Percentiles rank a stretch among this genome's conserved stretches.
These are phyloP conservation scores for Gynochthodes officinalis DNA, from an alignment of 257 asterid species.

Conservation along the genomic window DNA sequence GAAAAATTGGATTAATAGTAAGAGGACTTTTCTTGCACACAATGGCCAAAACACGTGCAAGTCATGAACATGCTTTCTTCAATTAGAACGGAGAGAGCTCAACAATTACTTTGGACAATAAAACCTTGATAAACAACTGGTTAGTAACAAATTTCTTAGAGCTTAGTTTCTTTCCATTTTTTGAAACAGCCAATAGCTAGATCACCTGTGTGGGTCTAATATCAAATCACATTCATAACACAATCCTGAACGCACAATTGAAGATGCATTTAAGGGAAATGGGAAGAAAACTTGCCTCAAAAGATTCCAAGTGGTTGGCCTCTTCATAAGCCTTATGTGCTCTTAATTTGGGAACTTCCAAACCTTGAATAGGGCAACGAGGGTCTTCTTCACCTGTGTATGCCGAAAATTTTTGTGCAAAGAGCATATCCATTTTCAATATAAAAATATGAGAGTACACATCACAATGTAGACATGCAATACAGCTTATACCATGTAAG, in stretches of 20 bases:
- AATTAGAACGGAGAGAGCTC: neutral
- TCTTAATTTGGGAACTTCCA: constrained; percentile 51
- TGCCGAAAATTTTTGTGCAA: neutral
- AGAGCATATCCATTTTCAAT: neutral
- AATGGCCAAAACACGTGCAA: neutral
- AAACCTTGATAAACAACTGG: neutral
- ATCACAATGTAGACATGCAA: constrained; percentile 6
- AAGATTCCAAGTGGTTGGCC: constrained; percentile 27
- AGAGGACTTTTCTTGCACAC: neutral
- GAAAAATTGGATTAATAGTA: too few species aligned
- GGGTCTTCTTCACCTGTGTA: constrained; percentile 67
- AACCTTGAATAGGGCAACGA: constrained; percentile 73
- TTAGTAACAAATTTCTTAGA: neutral
- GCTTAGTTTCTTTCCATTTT: neutral
- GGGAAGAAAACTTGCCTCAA: constrained; percentile 42
- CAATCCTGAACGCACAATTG: neutral
- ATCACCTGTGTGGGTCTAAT: neutral
- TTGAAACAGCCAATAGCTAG: neutral
- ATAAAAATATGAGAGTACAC: neutral
- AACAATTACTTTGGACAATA: neutral
- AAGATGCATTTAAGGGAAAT: neutral
- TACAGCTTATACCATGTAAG: constrained; percentile 53
- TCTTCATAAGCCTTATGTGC: constrained; percentile 35
- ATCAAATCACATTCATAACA: neutral
- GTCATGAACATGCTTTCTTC: neutral